A percentile compares a stretch with the other conserved stretches of the same genome.
These are phyloP conservation scores for Aspergillus sp. DNA, from an alignment of 2,329 filamentous ascomycete species.

Conservation along the genomic window DNA sequence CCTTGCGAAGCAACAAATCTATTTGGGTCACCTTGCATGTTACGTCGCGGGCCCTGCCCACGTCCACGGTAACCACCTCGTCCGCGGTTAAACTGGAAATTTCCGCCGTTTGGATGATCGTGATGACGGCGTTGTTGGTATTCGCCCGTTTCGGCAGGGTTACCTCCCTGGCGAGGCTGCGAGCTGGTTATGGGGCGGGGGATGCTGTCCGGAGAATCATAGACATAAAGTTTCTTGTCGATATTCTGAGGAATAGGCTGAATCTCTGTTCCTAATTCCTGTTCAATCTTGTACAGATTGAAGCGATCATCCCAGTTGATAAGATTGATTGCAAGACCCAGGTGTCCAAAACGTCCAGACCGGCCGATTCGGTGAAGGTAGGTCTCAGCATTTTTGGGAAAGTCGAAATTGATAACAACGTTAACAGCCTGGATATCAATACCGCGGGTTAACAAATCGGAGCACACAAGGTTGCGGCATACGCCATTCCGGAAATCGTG, in stretches of 20 bases:
- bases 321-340: slow-evolving; percentile 95
- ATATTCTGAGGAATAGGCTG: slow-evolving; percentile 90
- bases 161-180: slow-evolving; percentile 18
- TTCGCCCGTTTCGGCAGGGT: slow-evolving; percentile 4
- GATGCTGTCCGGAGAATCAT: slow-evolving; percentile 91
- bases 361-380: slow-evolving; percentile 97
- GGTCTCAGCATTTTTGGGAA: slow-evolving; percentile 98
- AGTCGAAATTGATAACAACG: slow-evolving; percentile 99
- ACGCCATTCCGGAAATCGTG: slow-evolving; percentile 98
- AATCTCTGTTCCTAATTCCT: slow-evolving; percentile 94
- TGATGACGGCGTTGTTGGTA: slow-evolving; percentile 27
- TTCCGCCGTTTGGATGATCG: slow-evolving; percentile 27
- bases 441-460: slow-evolving; percentile 92
- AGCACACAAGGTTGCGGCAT: slow-evolving; percentile 96
- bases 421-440: slow-evolving; percentile 99
- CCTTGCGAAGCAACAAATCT: slow-evolving; percentile 19
- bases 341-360: slow-evolving; percentile 91
- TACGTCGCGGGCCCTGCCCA: slow-evolving; percentile 36
- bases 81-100: slow-evolving; percentile 31
- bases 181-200: slow-evolving; percentile 65
- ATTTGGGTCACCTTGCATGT: slow-evolving; percentile 25
- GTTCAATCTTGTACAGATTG: slow-evolving; percentile 97
- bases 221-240: slow-evolving; percentile 97
- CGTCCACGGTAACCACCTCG: slow-evolving; percentile 38
- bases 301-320: slow-evolving; percentile 99